Percentiles rank a stretch among this genome's conserved stretches.
These are phyloP conservation scores for Pinus albicaulis DNA, from an alignment of 75 land plant species.

Conservation along the genomic window DNA sequence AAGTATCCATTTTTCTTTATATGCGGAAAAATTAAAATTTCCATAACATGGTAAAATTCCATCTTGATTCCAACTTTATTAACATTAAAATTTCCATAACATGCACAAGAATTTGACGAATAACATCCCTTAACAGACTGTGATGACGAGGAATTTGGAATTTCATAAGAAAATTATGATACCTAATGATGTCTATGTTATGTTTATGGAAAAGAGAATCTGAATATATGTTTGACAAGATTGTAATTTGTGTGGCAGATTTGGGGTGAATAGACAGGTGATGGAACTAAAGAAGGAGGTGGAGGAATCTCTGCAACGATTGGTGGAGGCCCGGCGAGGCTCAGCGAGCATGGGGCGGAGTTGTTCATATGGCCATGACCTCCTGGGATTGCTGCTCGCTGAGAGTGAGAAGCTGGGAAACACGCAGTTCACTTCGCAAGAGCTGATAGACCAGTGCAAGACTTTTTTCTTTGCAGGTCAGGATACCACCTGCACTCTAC, in stretches of 20 bases:
- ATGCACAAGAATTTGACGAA: too few relatives aligned
- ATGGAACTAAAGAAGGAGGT: constrained; percentile 13
- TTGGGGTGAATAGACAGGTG: constrained; percentile 21
- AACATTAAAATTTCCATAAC: too few relatives aligned
- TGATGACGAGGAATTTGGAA: neutral
- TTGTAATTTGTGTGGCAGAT: constrained; percentile 18
- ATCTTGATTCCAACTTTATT: neutral
- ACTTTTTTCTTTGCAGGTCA: constrained; percentile 54
- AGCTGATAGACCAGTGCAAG: constrained; percentile 37
- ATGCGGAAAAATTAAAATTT: too few relatives aligned
- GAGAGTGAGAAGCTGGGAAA: constrained; percentile 12
- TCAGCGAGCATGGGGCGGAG: constrained; percentile 7
- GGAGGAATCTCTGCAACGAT: constrained; percentile 18
- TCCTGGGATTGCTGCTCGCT: constrained; percentile 38
- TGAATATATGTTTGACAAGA: neutral
- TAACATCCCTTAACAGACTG: too few relatives aligned
- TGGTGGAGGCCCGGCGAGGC: constrained; percentile 19
- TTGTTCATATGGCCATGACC: constrained; percentile 25
- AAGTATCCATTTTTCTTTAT: too few relatives aligned
- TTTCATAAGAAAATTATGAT: neutral
- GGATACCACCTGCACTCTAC: constrained; percentile 25
- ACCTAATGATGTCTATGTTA: neutral
- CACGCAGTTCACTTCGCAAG: constrained; percentile 13
- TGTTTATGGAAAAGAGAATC: too few relatives aligned
- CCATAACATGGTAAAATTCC: neutral